Percentiles rank a stretch among this genome's conserved stretches.
Conservation (phyloP, 106 monocot genomes). For the Xerophyta viscosa region DNA sequence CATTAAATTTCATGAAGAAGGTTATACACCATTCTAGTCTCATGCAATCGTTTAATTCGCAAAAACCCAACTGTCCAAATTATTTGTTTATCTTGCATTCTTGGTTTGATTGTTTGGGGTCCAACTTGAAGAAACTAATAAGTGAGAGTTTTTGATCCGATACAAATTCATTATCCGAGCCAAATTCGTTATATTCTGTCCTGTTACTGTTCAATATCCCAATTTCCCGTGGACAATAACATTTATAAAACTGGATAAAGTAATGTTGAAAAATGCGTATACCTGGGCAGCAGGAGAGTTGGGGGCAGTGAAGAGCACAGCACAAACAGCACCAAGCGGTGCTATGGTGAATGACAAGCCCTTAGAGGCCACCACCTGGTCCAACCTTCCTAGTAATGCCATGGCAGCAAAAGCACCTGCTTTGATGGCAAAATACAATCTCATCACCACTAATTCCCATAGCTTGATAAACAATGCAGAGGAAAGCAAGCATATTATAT, state of each 20-base stretch:
- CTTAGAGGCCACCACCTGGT: slow-evolving; percentile 52
- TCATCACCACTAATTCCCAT: not conserved
- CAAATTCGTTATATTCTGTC: too few relatives aligned
- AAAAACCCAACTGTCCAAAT: too few relatives aligned
- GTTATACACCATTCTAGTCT: too few relatives aligned
- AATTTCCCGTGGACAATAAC: not conserved
- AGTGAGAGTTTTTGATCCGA: too few relatives aligned
- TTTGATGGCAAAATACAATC: not conserved
- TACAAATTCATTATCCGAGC: too few relatives aligned
- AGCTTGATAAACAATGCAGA: not conserved
- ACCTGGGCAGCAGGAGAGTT: slow-evolving; percentile 72
- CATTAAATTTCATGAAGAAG: too few relatives aligned
- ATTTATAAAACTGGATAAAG: not conserved
- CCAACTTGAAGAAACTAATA: too few relatives aligned
- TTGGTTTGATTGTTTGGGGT: too few relatives aligned
- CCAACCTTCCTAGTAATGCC: slow-evolving; percentile 68
- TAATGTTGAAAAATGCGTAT: not conserved
- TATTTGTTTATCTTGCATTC: too few relatives aligned
- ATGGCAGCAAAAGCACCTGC: slow-evolving; percentile 83
- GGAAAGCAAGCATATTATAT: not conserved
- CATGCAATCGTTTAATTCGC: too few relatives aligned
- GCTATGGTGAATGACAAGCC: slow-evolving; percentile 78
- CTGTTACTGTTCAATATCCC: not conserved
- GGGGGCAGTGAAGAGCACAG: slow-evolving; percentile 60
- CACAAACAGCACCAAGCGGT: slow-evolving; percentile 76